These are phyloP conservation scores for Scytalidium lignicola DNA, from an alignment of 2,329 filamentous ascomycete species.

Conservation along the genomic window DNA sequence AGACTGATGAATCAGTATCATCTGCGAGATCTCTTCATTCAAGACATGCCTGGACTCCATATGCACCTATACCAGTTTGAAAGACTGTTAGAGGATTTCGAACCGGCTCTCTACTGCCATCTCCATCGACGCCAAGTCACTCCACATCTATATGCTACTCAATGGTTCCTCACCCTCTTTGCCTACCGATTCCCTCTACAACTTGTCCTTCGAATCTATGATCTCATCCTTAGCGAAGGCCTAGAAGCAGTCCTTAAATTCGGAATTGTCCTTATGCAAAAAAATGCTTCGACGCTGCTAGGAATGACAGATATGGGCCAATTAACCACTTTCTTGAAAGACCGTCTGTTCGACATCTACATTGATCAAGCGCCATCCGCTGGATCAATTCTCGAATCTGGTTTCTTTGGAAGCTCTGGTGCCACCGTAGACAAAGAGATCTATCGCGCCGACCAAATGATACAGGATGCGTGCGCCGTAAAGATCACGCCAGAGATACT, in stretches of 20 bases:
- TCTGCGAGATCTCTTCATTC: conserved; percentile 84
- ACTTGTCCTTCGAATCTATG: conserved; percentile 92
- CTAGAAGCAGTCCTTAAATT: conserved; percentile 92
- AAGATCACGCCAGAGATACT: conserved; percentile 80
- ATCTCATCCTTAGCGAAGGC: conserved; percentile 89
- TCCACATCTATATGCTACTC: conserved; percentile 90
- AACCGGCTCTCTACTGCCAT: conserved; percentile 93
- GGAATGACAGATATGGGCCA: conserved; percentile 87
- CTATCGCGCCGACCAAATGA: conserved; percentile 88
- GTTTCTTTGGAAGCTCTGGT: conserved; percentile 92
- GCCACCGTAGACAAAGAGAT: conserved; percentile 90
- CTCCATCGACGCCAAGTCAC: conserved; percentile 82
- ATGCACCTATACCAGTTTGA: conserved; percentile 94
- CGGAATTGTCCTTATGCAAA: conserved; percentile 92
- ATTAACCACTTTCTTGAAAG: conserved; percentile 85
- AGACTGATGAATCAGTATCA: conserved; percentile 96
- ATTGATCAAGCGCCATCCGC: conserved; percentile 91
- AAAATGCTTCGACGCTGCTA: conserved; percentile 75
- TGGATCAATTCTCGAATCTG: conserved; percentile 89
- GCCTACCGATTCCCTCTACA: conserved; percentile 96
- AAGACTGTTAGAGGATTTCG: conserved; percentile 84
- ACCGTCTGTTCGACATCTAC: conserved; percentile 92
- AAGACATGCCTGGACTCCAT: conserved; percentile 95
- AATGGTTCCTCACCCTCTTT: conserved; percentile 99
- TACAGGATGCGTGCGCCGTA: conserved; percentile 86